Base-by-base conservation (phyloP, 2,329 filamentous ascomycete genomes). In the Sporothrix schenckii region DNA sequence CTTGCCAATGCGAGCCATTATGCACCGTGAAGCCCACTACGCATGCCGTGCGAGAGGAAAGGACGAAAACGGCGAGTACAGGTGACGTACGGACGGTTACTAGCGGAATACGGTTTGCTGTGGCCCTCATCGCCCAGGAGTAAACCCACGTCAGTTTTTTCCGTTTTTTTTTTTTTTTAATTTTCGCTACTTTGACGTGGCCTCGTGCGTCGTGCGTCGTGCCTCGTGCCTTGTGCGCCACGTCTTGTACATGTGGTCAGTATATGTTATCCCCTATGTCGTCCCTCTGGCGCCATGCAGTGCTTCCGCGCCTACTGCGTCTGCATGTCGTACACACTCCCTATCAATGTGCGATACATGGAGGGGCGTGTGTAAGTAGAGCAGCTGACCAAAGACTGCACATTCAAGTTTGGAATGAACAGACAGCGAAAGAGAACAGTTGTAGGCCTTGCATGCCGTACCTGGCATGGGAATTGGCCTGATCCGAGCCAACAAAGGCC, bases 381-480 rank as follows among this genome's bases (percentile, higher is more conserved):
- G 7, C 14, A 65, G 49, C 39, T 41, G n/a, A 30, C n/a, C 11
- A 30, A 27, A 24, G n/a, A 50, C 5, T 49, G 34, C 19, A 61
- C 11, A 5, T 41, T 41, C 7, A 53, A 56, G 24, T 2, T n/a
- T 24, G 50, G 41, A 65, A 16, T 50, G 44, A 50, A 34, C 6
- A 14, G 30, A 21, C 24, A 21, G 16, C 61, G 44, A 65, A 50
- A 21, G 47, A 65, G 44, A 65, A 24, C 14, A 19, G 65, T 11
- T 27, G n/a, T 44, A 30, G 65, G 34, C 30, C 65, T 54, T 67
- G 50, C 65, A 67, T 67, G 50, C 39, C 24, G 66, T 58, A 58
- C 53, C 66, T 68, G 52, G 53, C 53, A 68, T 50, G 6, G 24
- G 39, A 63, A 47, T 47, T 39, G 27, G 14, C 39, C 41, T 44